A percentile compares a stretch with the other conserved stretches of the same genome.
These are phyloP conservation scores for Hordeum marinum DNA, from an alignment of 176 grass and related monocot genomes.

Conservation along the genomic window DNA sequence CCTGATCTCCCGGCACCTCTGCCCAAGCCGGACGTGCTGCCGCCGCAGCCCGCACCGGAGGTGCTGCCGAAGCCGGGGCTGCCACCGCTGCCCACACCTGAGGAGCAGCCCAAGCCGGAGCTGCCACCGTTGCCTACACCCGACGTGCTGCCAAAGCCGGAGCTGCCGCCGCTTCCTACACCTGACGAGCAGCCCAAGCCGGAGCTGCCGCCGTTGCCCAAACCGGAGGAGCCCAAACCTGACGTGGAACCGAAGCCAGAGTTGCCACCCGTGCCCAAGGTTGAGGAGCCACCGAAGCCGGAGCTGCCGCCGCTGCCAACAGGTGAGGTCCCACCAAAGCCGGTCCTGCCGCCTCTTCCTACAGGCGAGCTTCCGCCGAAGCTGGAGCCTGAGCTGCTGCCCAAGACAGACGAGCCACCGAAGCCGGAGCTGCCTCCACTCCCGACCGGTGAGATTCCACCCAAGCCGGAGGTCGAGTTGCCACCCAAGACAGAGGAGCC, in stretches of 20 bases:
- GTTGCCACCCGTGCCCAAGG: background rate
- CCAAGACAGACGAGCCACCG: background rate
- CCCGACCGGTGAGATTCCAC: accelerated
- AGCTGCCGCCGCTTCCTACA: background rate
- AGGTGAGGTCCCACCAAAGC: background rate
- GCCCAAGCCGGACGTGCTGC: background rate
- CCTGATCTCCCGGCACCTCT: background rate
- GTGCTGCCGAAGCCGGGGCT: background rate
- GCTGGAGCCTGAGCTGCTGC: background rate
- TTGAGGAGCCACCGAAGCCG: background rate
- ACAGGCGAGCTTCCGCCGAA: background rate
- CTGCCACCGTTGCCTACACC: background rate
- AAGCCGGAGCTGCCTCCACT: background rate
- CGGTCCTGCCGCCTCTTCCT: background rate
- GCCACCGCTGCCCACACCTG: background rate
- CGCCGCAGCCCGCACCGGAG: background rate
- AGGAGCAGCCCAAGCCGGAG: background rate
- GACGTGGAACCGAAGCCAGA: background rate
- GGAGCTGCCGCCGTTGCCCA: background rate
- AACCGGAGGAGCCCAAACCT: background rate
- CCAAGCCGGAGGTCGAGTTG: background rate
- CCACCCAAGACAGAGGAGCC: background rate
- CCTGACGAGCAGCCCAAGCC: background rate
- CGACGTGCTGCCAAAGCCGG: background rate
- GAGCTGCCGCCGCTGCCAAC: background rate